Evolutionary conservation across 352 stramenopile species (phyloP).

Genomic region (Phytopythium sindhum): DNA sequence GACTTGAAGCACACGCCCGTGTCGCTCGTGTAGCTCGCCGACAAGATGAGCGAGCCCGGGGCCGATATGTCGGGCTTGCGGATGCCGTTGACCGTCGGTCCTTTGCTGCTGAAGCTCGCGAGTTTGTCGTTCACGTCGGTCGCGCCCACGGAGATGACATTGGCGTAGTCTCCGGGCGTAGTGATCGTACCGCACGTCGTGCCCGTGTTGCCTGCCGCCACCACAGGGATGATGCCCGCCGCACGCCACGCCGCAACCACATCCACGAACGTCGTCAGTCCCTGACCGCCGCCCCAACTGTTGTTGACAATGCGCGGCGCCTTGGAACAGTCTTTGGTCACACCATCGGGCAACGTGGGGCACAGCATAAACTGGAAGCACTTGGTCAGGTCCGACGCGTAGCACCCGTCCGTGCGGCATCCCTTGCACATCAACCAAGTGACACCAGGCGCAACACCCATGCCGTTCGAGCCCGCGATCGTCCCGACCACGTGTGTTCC

Average conservation of each 20-base stretch:
- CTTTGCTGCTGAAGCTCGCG: constrained; percentile 50
- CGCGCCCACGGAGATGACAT: constrained; percentile 58
- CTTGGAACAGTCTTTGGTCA: constrained; percentile 44
- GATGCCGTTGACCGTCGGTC: constrained; percentile 33
- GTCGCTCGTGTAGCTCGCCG: constrained; percentile 45
- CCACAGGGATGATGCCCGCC: constrained; percentile 55
- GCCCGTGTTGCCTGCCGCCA: constrained; percentile 53
- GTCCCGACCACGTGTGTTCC: constrained; percentile 53
- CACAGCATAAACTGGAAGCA: constrained; percentile 75
- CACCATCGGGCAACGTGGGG: constrained; percentile 39
- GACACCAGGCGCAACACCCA: constrained; percentile 48
- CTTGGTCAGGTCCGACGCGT: constrained; percentile 36
- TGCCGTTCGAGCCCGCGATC: constrained; percentile 37
- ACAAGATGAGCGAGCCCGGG: constrained; percentile 42
- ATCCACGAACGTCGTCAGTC: constrained; percentile 32
- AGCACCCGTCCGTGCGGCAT: constrained; percentile 35
- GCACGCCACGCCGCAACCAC: constrained; percentile 43
- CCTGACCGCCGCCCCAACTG: constrained; percentile 59
- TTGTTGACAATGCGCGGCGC: constrained; percentile 61
- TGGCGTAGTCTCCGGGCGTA: constrained; percentile 48
- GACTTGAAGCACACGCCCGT: constrained; percentile 50
- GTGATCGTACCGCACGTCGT: constrained; percentile 44
- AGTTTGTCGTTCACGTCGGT: constrained; percentile 46
- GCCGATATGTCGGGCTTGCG: constrained; percentile 55
- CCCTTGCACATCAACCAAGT: constrained; percentile 62